These are phyloP conservation scores for Gleditsia sinensis DNA, from an alignment of 306 rosid species.

Conservation along the genomic window DNA sequence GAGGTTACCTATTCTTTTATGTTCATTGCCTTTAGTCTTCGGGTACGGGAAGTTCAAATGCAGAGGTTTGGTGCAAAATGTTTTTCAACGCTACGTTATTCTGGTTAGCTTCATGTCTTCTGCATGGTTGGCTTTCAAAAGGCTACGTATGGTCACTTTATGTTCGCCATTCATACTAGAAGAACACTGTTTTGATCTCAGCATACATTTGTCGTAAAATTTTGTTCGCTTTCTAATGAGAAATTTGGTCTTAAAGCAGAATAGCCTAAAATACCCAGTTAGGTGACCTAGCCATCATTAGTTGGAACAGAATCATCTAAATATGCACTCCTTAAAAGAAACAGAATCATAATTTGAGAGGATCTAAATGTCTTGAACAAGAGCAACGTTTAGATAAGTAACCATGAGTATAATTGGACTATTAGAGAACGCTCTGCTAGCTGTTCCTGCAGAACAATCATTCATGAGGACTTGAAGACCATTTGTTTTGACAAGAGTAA, in stretches of 20 bases:
- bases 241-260: not conserved
- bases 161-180: not conserved
- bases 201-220: not conserved
- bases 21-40: too few species aligned
- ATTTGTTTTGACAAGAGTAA: not conserved
- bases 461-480: not conserved
- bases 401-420: slow-evolving; percentile 13
- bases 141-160: not conserved
- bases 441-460: slow-evolving; percentile 28
- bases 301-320: not conserved
- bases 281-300: not conserved
- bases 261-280: not conserved
- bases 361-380: slow-evolving; percentile 17
- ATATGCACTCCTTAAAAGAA: not conserved
- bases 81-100: too few species aligned
- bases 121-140: not conserved
- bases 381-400: slow-evolving; percentile 4
- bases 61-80: too few species aligned
- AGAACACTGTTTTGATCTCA: not conserved
- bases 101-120: too few species aligned
- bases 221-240: not conserved
- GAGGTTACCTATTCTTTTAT: too few species aligned
- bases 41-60: too few species aligned
- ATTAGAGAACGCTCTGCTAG: slow-evolving; percentile 10
- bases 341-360: not conserved